A percentile compares a stretch with the other conserved stretches of the same genome.
Evolutionary conservation across 2,329 filamentous ascomycete species (phyloP).

Genomic region (Magnaporthales sp.): DNA sequence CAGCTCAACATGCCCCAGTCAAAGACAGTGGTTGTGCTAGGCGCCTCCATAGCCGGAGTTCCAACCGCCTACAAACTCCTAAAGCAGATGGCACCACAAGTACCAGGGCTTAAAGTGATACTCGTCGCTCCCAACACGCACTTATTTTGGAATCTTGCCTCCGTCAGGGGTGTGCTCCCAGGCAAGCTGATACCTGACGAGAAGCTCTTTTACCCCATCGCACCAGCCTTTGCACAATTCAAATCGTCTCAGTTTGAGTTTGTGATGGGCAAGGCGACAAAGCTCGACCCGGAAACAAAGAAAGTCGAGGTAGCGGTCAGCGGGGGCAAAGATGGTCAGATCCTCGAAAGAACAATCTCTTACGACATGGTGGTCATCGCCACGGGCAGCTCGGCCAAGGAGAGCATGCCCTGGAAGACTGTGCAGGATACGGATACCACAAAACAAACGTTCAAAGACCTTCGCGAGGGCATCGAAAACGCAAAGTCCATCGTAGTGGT

Average conservation of each 20-base stretch:
- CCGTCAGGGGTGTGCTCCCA: conserved; percentile 18
- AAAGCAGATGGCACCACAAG: conserved; percentile 29
- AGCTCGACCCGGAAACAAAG: conserved; percentile 31
- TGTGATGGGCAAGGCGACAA: conserved; percentile 37
- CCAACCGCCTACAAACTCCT: conserved; percentile 42
- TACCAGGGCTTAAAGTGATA: conserved; percentile 17
- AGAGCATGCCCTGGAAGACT: conserved; percentile 40
- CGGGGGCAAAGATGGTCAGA: conserved; percentile 8
- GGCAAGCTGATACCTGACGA: conserved; percentile 11
- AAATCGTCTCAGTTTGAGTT: conserved; percentile 37
- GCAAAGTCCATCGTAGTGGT: conserved; percentile 41
- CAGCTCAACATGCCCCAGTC: not conserved
- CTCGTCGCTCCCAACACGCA: conserved; percentile 18
- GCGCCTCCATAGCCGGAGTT: conserved; percentile 36
- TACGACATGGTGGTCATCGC: conserved; percentile 48
- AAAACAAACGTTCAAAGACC: conserved; percentile 24
- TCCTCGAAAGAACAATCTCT: conserved; percentile 22
- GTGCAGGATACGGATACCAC: conserved; percentile 31
- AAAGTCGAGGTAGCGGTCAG: conserved; percentile 29
- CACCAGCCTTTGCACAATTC: conserved; percentile 38
- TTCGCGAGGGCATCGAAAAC: conserved; percentile 27
- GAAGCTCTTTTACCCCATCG: conserved; percentile 35
- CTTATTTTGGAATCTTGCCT: conserved; percentile 16
- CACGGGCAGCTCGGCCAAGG: conserved; percentile 37
- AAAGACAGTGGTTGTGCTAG: conserved; percentile 37